A percentile compares a stretch with the other conserved stretches of the same genome.
Conservation (phyloP, 306 rosid species). For the Gleditsia sinensis region DNA sequence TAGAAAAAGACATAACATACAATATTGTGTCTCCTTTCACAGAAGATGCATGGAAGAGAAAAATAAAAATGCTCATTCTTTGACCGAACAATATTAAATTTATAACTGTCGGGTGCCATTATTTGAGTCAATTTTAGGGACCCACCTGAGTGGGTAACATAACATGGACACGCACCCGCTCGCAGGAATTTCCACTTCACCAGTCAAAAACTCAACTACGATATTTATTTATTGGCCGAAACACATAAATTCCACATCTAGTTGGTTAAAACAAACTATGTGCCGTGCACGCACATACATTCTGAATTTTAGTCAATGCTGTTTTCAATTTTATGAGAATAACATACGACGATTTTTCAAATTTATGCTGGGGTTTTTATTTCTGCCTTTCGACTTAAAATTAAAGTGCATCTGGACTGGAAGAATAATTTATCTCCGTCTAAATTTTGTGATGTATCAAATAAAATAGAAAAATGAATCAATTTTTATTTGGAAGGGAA, state of each 20-base stretch:
- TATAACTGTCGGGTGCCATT: neutral
- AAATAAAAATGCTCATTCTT: no score
- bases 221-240: conserved; percentile 16
- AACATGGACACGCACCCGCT: neutral
- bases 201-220: neutral
- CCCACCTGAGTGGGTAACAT: neutral
- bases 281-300: conserved; percentile 6
- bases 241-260: conserved; percentile 1
- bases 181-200: neutral
- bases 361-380: no score
- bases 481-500: no score
- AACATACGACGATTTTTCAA: neutral
- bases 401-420: no score
- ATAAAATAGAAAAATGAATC: no score
- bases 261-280: conserved; percentile 30
- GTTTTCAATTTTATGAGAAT: neutral
- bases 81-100: no score
- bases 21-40: no score
- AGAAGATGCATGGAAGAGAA: no score
- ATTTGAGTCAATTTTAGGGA: neutral
- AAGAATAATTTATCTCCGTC: no score
- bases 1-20: no score
- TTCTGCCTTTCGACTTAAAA: no score
- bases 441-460: no score
- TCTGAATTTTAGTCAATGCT: conserved; percentile 1